Percentiles rank a stretch among this genome's conserved stretches.
phyloP scores from a whole-genome alignment of 2,329 filamentous ascomycete species.

The Xylariales sp. region DNA sequence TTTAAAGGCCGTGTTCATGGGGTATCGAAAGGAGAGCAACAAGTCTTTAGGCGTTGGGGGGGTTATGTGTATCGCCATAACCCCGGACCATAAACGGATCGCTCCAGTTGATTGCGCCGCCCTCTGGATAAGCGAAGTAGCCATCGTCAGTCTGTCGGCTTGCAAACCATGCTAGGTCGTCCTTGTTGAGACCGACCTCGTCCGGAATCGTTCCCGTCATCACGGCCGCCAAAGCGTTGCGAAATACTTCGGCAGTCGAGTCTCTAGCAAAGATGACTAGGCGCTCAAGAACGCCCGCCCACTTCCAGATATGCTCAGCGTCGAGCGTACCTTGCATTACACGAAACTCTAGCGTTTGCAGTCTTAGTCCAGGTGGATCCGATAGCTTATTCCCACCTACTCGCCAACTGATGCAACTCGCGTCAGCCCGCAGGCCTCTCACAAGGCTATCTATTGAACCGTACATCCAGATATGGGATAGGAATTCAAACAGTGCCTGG shows the following conservation, averaged over 20 bases:
- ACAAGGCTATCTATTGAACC: background rate
- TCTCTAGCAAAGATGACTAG: constrained; percentile 48
- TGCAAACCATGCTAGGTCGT: constrained; percentile 29
- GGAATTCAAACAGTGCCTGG: background rate
- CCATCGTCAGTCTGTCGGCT: background rate
- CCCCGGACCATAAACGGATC: constrained; percentile 42
- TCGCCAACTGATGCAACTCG: constrained; percentile 21
- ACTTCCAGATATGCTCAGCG: constrained; percentile 41
- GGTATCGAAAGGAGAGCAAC: too few species aligned
- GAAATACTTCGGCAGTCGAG: constrained; percentile 50
- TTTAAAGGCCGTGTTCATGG: too few species aligned
- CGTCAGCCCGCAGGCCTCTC: too few species aligned
- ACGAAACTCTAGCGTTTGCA: constrained; percentile 42
- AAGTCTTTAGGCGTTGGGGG: background rate
- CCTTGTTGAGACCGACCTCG: constrained; percentile 12
- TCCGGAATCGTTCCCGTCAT: background rate
- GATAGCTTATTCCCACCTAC: constrained; percentile 14
- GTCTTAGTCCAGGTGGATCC: accelerated
- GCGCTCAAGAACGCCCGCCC: constrained; percentile 35
- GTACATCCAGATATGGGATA: constrained; percentile 27
- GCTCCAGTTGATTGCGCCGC: constrained; percentile 34
- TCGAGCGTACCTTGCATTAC: constrained; percentile 44
- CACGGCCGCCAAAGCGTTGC: constrained; percentile 1
- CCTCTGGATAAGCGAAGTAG: constrained; percentile 56
- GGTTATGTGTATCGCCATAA: constrained; percentile 29